These are phyloP conservation scores for Scedosporium apiospermum DNA, from an alignment of 2,329 filamentous ascomycete genomes.

Conservation along the genomic window DNA sequence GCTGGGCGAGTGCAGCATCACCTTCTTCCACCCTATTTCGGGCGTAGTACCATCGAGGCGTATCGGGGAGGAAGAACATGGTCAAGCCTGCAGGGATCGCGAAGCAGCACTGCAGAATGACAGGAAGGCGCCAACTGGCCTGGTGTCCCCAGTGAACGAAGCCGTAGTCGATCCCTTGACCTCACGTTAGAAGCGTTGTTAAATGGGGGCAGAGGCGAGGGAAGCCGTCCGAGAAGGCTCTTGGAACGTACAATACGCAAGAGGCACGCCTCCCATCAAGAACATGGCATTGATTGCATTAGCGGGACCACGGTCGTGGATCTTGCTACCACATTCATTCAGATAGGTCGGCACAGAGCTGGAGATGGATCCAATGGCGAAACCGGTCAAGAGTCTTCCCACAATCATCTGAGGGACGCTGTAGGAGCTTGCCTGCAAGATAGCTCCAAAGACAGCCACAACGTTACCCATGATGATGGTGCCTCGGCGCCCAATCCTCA, in stretches of 20 bases:
- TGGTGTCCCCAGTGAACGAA: too few relatives aligned
- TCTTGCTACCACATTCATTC: too few relatives aligned
- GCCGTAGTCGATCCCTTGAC: too few relatives aligned
- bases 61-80: conserved; percentile 8
- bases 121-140: neutral
- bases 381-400: conserved; percentile 6
- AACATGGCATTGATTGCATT: too few relatives aligned
- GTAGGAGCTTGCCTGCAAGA: conserved; percentile 9
- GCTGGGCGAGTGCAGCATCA: neutral
- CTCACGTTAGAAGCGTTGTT: too few relatives aligned
- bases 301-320: too few relatives aligned
- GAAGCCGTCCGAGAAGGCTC: too few relatives aligned
- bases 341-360: too few relatives aligned
- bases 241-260: too few relatives aligned
- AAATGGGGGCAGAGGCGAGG: too few relatives aligned
- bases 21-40: conserved; percentile 6
- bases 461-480: conserved; percentile 9
- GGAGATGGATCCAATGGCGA: neutral
- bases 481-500: conserved; percentile 9
- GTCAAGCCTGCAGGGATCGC: conserved; percentile 7
- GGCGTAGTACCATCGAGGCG: conserved; percentile 10
- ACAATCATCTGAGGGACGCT: conserved; percentile 10
- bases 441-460: conserved; percentile 8
- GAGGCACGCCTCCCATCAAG: too few relatives aligned
- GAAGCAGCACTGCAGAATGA: conserved; percentile 8